Evolutionary conservation across 2,329 filamentous ascomycete genomes (phyloP), one percentile per base, ranked within the genome.

Genomic region (Macroventuria anomochaeta): DNA sequence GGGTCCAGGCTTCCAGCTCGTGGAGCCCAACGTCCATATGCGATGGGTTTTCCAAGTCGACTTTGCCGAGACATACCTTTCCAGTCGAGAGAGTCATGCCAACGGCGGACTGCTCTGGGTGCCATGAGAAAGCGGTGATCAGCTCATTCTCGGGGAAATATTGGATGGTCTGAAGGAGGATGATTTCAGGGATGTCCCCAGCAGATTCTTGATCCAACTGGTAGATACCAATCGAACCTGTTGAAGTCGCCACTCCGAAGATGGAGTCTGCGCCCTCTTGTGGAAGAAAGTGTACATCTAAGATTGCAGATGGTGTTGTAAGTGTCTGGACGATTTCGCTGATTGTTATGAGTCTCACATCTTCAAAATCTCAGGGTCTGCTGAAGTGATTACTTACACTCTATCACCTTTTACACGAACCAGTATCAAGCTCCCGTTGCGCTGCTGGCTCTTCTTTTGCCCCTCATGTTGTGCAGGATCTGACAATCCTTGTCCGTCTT

Each of bases 201-300:
- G 56, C 11, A 46, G 57, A 43, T 5, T 57, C 31, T 40, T 57
- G 28, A 12, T 42, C 43, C n/a, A 88, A 75, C 59, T 72, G 78
- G 73, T 88, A 91, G 42, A 93, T 78, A 1, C 82, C 82, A 11
- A 96, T 76, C 0, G 82, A 81, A 0, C 88, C 90, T 0, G 88
- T 90, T 57, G 91, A 96, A 1, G 89, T 90, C 7, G 91, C 90
- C 3, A 88, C 85, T 8, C 86, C 91, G 46, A 96, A 81, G 3
- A 89, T 76, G 25, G 80, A 42, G 74, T 76, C 46, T 31, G 42
- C 53, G 11, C 36, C 36, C 48, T 50, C 40, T 71, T 44, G 68
- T 1, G 83, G 85, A 3, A 65, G 85, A 72, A 97, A 97, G 63
- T 93, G 90, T 25, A 97, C 79, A 70, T 97, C 93, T 46, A 97